A percentile compares a stretch with the other conserved stretches of the same genome.
Evolutionary conservation across 2,329 filamentous ascomycete species (phyloP).

Genomic region (Calonectria pseudoreteaudii): DNA sequence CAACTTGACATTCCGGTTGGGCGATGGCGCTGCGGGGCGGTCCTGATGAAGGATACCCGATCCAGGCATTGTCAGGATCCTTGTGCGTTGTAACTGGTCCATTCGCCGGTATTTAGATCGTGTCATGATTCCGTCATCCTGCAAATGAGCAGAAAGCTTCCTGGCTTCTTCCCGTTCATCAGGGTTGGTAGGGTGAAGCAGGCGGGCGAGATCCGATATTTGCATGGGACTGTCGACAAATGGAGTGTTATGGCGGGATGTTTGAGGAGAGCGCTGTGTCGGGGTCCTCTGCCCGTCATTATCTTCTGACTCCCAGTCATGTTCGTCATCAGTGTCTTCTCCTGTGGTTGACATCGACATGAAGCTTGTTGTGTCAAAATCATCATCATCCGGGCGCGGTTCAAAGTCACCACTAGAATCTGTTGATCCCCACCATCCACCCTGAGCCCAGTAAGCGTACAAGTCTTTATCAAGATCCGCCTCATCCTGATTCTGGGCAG

Average conservation of each 20-base stretch:
- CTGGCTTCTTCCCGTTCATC: constrained; percentile 86
- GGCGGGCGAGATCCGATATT: constrained; percentile 76
- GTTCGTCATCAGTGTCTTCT: constrained; percentile 57
- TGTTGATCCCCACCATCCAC: constrained; percentile 85
- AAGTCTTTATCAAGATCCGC: constrained; percentile 77
- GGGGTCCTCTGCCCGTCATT: constrained; percentile 75
- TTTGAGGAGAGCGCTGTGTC: constrained; percentile 70
- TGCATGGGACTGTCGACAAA: constrained; percentile 72
- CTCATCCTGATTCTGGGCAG: constrained; percentile 63
- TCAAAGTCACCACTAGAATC: constrained; percentile 86
- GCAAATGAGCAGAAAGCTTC: constrained; percentile 83
- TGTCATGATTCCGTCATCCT: constrained; percentile 79
- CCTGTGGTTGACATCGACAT: constrained; percentile 68
- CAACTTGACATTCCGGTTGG: constrained; percentile 53
- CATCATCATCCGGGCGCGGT: constrained; percentile 64
- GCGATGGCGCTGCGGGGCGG: constrained; percentile 17
- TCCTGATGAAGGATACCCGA: constrained; percentile 34
- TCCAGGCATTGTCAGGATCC: constrained; percentile 61
- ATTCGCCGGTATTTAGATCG: constrained; percentile 80
- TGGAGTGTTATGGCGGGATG: constrained; percentile 66
- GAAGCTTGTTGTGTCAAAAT: constrained; percentile 84
- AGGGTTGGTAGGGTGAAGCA: constrained; percentile 82
- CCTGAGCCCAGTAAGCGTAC: constrained; percentile 86
- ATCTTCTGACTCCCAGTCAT: constrained; percentile 61
- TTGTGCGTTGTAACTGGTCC: constrained; percentile 76